These are phyloP conservation scores for Aspergillus tamarii DNA, from an alignment of 2,329 filamentous ascomycete species.

Conservation along the genomic window DNA sequence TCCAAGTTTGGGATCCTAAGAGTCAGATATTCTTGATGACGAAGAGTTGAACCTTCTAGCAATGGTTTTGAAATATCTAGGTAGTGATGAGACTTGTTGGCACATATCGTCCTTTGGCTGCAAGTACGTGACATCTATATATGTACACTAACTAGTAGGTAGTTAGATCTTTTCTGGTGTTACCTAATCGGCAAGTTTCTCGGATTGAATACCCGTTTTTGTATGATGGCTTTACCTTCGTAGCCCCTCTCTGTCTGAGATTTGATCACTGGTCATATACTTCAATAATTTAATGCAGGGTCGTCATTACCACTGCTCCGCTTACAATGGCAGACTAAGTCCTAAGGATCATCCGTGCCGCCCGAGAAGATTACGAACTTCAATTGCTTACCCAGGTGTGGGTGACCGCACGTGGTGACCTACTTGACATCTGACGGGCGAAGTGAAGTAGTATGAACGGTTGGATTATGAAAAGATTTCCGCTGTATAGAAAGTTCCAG, in stretches of 20 bases:
- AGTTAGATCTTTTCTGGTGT: no score
- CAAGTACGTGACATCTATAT: no score
- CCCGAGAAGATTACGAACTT: conserved; percentile 6
- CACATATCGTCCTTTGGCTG: background rate
- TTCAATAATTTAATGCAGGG: background rate
- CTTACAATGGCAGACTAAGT: background rate
- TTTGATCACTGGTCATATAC: background rate
- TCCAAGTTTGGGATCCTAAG: background rate
- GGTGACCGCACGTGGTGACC: background rate
- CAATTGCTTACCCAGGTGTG: background rate
- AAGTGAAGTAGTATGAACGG: background rate
- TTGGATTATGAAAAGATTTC: background rate
- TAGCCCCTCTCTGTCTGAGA: background rate
- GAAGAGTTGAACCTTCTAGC: conserved; percentile 28
- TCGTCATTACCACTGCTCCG: background rate
- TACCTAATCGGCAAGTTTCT: background rate
- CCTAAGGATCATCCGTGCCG: background rate
- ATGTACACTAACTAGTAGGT: no score
- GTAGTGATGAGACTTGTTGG: conserved; percentile 16
- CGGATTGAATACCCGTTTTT: background rate
- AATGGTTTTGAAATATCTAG: conserved; percentile 33
- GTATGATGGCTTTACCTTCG: background rate
- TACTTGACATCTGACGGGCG: background rate
- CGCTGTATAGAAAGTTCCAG: background rate
- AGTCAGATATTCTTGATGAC: background rate